Conservation (phyloP, 345 rosid genomes). For the Cardamine resedifolia region DNA sequence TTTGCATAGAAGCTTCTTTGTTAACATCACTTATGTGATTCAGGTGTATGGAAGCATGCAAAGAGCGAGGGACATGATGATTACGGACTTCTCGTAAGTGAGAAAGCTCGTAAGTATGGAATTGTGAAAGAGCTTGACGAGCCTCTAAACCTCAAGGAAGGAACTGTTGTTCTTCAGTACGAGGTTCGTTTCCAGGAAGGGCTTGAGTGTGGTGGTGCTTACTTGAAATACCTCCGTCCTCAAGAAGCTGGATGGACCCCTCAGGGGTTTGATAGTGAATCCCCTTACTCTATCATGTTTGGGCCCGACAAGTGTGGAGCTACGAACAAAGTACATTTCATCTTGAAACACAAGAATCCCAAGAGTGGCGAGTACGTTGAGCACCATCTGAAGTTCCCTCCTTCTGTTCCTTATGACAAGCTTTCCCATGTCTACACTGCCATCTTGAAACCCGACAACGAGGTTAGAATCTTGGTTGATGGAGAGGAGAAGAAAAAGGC, state of each 20-base stretch:
- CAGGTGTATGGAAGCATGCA: conserved; percentile 78
- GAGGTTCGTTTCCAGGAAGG: conserved; percentile 81
- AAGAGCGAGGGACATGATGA: conserved; percentile 91
- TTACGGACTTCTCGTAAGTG: conserved; percentile 81
- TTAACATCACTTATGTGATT: conserved; percentile 16
- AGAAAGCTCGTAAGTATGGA: conserved; percentile 74
- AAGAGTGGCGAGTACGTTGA: conserved; percentile 79
- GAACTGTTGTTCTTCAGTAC: conserved; percentile 66
- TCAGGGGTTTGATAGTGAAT: conserved; percentile 63
- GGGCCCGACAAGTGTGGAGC: conserved; percentile 91
- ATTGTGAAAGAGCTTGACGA: conserved; percentile 69
- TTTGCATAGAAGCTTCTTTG: conserved; percentile 24
- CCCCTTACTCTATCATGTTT: conserved; percentile 87
- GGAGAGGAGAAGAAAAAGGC: conserved; percentile 85
- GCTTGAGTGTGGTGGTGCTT: conserved; percentile 92
- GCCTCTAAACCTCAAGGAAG: conserved; percentile 62
- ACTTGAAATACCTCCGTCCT: conserved; percentile 72
- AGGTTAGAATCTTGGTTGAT: conserved; percentile 61
- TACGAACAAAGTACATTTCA: conserved; percentile 90
- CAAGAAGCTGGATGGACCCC: conserved; percentile 77
- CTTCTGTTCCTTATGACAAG: conserved; percentile 79
- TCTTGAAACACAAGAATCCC: conserved; percentile 85
- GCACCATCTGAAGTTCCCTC: conserved; percentile 80
- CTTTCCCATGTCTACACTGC: conserved; percentile 84
- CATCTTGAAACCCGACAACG: conserved; percentile 69